Base-by-base conservation (phyloP, 495 filamentous ascomycete species). In the Aspergillus heteromorphus region DNA sequence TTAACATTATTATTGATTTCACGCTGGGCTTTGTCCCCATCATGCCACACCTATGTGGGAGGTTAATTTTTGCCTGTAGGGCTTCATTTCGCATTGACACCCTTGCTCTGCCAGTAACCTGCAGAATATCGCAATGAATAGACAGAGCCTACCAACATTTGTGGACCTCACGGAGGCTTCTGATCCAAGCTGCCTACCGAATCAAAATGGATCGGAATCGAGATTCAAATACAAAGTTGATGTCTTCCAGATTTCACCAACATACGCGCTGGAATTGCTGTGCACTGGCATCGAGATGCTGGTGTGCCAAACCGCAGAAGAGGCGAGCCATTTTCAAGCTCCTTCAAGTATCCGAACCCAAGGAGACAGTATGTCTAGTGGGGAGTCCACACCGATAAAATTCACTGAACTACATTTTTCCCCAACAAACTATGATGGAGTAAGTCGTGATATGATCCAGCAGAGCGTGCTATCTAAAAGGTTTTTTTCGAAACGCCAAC, bases 401-500 rank as follows among this genome's bases (percentile, higher is more conserved):
- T 21, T 59, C 8, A 61, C 69, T 14, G 70, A 71, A 23, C 45
- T 75, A 27, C 69, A 71, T 56, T 69, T 64, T 36, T 59, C 56
- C 9, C 51, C 56, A 45, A 40, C 31, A 31, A 51, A n/a, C 8
- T 50, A 55, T 53, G 48, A 60, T 18, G 45, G 55, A 18, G 16
- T 45, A 55, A 82, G 83, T 27, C 82, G 82, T 2, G 70, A 83
- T 34, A 77, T 79, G 50, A 67, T 84, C 18, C 91, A 96, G 67
- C 85, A 89, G 59, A 82, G 81, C 51, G 86, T 91, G 51, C 85
- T 97, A 48, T 87, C 87, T 10, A 83, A 89, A 25, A 91, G 93
- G 54, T 98, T 98, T 71, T 92, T 92, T 68, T 92, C 88, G 19
- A 95, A 93, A 64, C 80, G 83, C 31, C 83, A 87, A 1, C 93